Evolutionary conservation across 257 asterid species (phyloP), one percentile per base, ranked within the genome.

Genomic region (Solanum tarapatanum): DNA sequence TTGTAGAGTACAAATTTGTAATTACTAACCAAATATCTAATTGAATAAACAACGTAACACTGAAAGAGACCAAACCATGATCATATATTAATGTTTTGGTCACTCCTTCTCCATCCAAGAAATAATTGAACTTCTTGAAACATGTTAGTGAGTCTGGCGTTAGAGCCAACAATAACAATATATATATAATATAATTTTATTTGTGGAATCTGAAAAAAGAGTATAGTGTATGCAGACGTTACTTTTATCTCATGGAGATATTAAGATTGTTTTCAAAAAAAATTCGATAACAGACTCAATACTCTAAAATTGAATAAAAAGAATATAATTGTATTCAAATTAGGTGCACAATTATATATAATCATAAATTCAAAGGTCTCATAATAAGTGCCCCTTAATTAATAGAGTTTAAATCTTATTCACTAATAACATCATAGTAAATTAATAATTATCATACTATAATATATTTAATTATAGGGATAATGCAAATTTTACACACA

Each of bases 271-370:
- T 68, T 68, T 5, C 7, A 12, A 26, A 68, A 24, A 4, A 66
- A 6, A 2, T 2, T 24, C 17, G 2, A 66, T 0, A 0, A 24
- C 17, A 11, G 0, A 24, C 1, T 0, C 1, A 66, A 64, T 58
- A 3, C 2, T 58, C 2, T 58, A 2, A 16, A 28, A 70, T 32
- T 14, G n/a, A 72, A 35, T 21, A 10, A 33, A 74, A 35, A 10
- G 2, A 35, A 35, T 74, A 35, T 10, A 9, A 4, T 35, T 30
- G 1, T 7, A 70, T 30, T 19, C 45, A 33, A 73, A 16, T 32
- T 33, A 19, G 4, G 19, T 72, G 11, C 76, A 69, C 3, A 0
- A 69, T 69, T 3, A 16, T 1, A 51, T 9, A 62, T n/a, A 5
- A 26, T 68, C 74, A 11, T 12, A 12, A 68, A 26, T 68, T 13